phyloP scores from a whole-genome alignment of 371 early-diverging fungal genomes.

The Apophysomyces variabilis region DNA sequence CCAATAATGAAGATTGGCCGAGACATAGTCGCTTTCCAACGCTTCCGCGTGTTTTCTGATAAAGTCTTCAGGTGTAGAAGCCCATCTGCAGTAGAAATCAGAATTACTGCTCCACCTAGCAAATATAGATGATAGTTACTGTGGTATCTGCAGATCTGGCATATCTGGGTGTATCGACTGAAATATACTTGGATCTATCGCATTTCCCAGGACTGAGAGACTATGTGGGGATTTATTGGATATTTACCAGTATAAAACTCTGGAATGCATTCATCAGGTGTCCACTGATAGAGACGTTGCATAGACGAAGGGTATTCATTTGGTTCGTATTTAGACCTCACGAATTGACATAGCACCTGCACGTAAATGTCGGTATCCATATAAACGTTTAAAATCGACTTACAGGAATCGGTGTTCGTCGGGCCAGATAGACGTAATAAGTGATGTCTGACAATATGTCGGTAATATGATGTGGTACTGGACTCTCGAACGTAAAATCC shows the following conservation, averaged over 20 bases:
- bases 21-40: constrained; percentile 84
- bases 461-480: constrained; percentile 75
- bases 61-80: constrained; percentile 69
- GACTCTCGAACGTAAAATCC: constrained; percentile 71
- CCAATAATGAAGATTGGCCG: constrained; percentile 78
- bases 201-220: background rate
- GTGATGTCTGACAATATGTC: constrained; percentile 75
- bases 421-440: constrained; percentile 70
- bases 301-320: constrained; percentile 73
- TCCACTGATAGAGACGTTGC: constrained; percentile 69
- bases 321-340: constrained; percentile 72
- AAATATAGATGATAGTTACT: constrained; percentile 21
- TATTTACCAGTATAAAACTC: constrained; percentile 68
- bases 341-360: constrained; percentile 68
- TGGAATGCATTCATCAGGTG: constrained; percentile 79
- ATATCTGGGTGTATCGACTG: constrained; percentile 70
- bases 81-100: constrained; percentile 51
- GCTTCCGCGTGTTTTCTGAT: constrained; percentile 69
- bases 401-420: constrained; percentile 69
- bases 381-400: constrained; percentile 1
- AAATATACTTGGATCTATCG: constrained; percentile 60
- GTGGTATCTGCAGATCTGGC: constrained; percentile 70
- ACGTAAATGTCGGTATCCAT: background rate
- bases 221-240: background rate
- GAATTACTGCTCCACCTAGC: background rate